Percentiles rank a stretch among this genome's conserved stretches.
Evolutionary conservation across 2,329 filamentous ascomycete species (phyloP).

Genomic region (Arthrocladium fulminans): DNA sequence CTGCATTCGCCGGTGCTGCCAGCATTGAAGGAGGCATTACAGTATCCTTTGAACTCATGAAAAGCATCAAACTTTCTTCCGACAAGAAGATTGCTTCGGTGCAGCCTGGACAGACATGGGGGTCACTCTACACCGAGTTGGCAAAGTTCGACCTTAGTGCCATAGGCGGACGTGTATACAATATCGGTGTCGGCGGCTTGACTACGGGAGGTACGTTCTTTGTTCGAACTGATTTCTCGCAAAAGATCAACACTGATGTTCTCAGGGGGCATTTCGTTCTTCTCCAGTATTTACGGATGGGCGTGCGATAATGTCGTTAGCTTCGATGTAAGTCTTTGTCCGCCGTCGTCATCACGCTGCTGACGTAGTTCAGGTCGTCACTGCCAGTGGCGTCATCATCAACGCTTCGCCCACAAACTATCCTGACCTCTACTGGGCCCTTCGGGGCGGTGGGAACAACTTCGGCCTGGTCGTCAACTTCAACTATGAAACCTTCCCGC

Average conservation of each 20-base stretch:
- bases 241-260: not conserved
- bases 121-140: conserved; percentile 28
- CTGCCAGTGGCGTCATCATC: conserved; percentile 24
- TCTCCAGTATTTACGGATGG: conserved; percentile 18
- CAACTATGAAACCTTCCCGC: conserved; percentile 28
- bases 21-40: conserved; percentile 39
- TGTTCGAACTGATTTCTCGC: not conserved
- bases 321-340: conserved; percentile 13
- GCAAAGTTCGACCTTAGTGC: conserved; percentile 27
- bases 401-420: conserved; percentile 26
- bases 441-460: conserved; percentile 35
- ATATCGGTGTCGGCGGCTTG: conserved; percentile 25
- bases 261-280: conserved; percentile 16
- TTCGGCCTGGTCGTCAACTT: conserved; percentile 34
- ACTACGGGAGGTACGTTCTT: conserved; percentile 20
- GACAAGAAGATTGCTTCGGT: conserved; percentile 26
- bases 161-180: conserved; percentile 27
- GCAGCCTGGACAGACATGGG: conserved; percentile 30
- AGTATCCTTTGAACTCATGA: conserved; percentile 28
- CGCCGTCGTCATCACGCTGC: too few relatives aligned
- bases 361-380: too few relatives aligned
- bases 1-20: conserved; percentile 46
- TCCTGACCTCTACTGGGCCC: conserved; percentile 34
- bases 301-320: conserved; percentile 21
- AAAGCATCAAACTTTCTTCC: conserved; percentile 21